Evolutionary conservation across 75 land plant genomes (phyloP), one percentile per base, ranked within the genome.

Genomic region (Cupressus sempervirens): DNA sequence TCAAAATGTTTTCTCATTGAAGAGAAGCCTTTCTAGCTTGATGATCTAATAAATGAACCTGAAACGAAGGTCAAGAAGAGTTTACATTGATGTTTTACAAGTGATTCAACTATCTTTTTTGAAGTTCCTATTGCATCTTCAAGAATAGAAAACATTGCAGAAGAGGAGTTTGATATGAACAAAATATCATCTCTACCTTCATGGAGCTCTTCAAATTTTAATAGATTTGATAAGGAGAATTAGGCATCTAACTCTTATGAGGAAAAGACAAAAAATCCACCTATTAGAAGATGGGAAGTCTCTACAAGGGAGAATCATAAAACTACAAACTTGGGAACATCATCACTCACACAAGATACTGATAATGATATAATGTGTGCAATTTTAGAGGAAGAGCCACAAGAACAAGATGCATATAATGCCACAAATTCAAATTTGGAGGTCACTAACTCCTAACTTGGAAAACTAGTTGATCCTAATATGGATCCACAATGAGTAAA

Each of bases 21-120:
- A 18, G 93, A 93, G 62, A 92, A 91, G 53, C 97, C 97, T 38
- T 91, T 94, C n/a, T 96, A 97, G 98, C 86, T 96, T 54, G 98
- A 96, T 82, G 97, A 96, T 43, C 88, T 96, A 13, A 86, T 94
- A 6, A 91, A 92, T 86, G 92, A 96, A 80, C 97, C 97, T 52
- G 96, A 96, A 68, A 90, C 89, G 16, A 90, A 96, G 13, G 87
- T 87, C 1, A 86, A 82, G 50, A 96, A 85, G 86, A 89, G 90
- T 15, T 86, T 90, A 45, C 98, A 96, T 84, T 89, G 98, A n/a
- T 91, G 98, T n/a, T 92, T 97, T 36, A 88, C 95, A 26, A 96
- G 98, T 89, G 98, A 96, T 65, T 94, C 98, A 36, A 87, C 90
- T 77, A 92, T 97, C 23, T 96, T 92, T 83, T 36, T 92, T 68